Percentiles rank a stretch among this genome's conserved stretches.
phyloP scores from a whole-genome alignment of 345 rosid genomes.

The Eucalyptus regnans region DNA sequence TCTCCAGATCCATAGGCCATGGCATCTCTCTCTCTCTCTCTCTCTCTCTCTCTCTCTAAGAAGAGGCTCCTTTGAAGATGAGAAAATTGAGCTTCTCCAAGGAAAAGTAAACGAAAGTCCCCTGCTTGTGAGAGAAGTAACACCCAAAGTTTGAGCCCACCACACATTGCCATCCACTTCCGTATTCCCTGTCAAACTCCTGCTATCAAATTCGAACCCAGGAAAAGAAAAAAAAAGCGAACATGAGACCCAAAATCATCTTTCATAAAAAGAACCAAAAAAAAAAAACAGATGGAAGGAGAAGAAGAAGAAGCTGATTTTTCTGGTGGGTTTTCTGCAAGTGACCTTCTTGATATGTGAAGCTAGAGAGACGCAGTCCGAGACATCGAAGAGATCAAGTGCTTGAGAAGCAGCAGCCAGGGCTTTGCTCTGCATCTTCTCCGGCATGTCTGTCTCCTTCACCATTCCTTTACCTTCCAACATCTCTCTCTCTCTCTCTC shows the following conservation, averaged over 20 bases:
- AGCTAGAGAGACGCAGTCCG: slow-evolving; percentile 24
- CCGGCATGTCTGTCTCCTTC: slow-evolving; percentile 88
- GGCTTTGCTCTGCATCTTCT: slow-evolving; percentile 84
- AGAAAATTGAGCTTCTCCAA: slow-evolving; percentile 41
- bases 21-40: not conserved
- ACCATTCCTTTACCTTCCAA: slow-evolving; percentile 38
- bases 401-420: slow-evolving; percentile 79
- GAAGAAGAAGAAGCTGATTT: not conserved
- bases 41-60: not conserved
- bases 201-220: not conserved
- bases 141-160: slow-evolving; percentile 42
- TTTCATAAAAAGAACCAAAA: not conserved
- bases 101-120: slow-evolving; percentile 34
- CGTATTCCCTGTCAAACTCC: slow-evolving; percentile 31
- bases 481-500: slow-evolving; percentile 8
- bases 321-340: not conserved
- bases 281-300: not conserved
- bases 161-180: slow-evolving; percentile 45
- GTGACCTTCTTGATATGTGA: slow-evolving; percentile 34
- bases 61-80: slow-evolving; percentile 33
- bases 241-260: not conserved
- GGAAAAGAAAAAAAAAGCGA: not conserved
- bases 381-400: slow-evolving; percentile 33
- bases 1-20: not conserved
- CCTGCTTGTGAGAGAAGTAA: slow-evolving; percentile 31